A percentile compares a stretch with the other conserved stretches of the same genome.
Evolutionary conservation across 2,329 filamentous ascomycete species (phyloP).

Genomic region (Basipetospora chlamydospora): DNA sequence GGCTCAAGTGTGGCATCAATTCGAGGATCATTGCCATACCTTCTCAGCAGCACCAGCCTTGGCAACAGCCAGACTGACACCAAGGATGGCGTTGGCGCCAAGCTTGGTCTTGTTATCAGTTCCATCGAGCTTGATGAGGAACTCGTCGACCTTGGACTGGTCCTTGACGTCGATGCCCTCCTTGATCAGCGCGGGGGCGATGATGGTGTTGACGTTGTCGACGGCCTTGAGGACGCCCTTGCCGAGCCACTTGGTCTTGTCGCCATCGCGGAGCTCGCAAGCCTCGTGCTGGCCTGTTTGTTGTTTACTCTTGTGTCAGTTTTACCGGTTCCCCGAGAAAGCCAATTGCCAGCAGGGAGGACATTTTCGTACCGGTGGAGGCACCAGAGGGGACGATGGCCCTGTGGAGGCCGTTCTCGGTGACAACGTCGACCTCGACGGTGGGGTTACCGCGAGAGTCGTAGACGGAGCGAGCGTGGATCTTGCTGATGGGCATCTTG

Average conservation of each 20-base stretch:
- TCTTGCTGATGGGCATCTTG: constrained; percentile 82
- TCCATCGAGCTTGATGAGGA: constrained; percentile 74
- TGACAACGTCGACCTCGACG: constrained; percentile 88
- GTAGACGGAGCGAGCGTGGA: constrained; percentile 90
- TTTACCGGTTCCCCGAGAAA: constrained; percentile 8
- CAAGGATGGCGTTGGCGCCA: constrained; percentile 78
- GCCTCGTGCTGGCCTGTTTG: constrained; percentile 70
- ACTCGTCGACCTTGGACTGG: constrained; percentile 69
- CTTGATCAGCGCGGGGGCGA: constrained; percentile 71
- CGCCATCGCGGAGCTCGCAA: constrained; percentile 79
- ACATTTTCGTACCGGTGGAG: constrained; percentile 67
- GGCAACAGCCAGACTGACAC: constrained; percentile 70
- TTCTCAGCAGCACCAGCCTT: constrained; percentile 86
- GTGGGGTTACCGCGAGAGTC: constrained; percentile 98
- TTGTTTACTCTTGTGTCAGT: constrained; percentile 15
- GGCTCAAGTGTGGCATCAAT: neutral
- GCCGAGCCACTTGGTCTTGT: constrained; percentile 74
- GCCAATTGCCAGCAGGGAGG: no score
- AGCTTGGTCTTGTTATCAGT: constrained; percentile 78
- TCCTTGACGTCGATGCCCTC: constrained; percentile 74
- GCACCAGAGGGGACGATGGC: constrained; percentile 89
- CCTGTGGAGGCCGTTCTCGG: constrained; percentile 82
- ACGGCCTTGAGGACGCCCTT: constrained; percentile 83
- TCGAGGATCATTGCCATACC: constrained; percentile 21
- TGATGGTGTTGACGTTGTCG: constrained; percentile 68